phyloP scores from a whole-genome alignment of 441 rosid genomes.

The Iberis amara region DNA sequence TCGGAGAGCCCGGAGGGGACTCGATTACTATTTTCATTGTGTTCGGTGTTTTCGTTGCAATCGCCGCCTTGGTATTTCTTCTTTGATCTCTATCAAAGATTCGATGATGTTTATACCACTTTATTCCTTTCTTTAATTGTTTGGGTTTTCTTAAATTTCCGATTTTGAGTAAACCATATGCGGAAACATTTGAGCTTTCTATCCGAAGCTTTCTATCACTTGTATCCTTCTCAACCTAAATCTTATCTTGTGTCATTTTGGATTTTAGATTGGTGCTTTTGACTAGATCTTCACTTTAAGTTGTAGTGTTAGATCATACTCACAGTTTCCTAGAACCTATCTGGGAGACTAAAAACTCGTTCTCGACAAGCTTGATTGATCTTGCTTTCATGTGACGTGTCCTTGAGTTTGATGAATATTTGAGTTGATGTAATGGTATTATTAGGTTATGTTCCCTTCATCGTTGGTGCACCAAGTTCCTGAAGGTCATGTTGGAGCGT shows the following conservation, averaged over 20 bases:
- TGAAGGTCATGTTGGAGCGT: slow-evolving; percentile 91
- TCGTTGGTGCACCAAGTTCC: slow-evolving; percentile 77
- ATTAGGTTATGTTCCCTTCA: slow-evolving; percentile 46
- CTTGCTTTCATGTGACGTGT: no score
- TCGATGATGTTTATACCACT: slow-evolving; percentile 2
- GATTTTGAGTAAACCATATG: background rate
- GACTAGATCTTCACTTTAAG: background rate
- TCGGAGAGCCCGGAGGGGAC: slow-evolving; percentile 37
- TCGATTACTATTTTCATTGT: slow-evolving; percentile 34
- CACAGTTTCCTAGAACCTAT: background rate
- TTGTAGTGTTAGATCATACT: background rate
- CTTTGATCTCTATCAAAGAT: background rate
- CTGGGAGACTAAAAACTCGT: no score
- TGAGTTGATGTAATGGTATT: background rate
- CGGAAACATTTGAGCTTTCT: slow-evolving; percentile 7
- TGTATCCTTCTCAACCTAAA: background rate
- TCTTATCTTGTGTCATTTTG: no score
- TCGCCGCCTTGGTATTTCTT: slow-evolving; percentile 39
- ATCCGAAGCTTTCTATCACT: slow-evolving; percentile 18
- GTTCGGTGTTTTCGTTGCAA: slow-evolving; percentile 40
- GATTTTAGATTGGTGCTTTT: no score
- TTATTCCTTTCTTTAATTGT: no score
- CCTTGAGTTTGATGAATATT: no score
- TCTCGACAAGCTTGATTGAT: no score
- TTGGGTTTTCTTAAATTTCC: no score